A percentile compares a stretch with the other conserved stretches of the same genome.
These are phyloP conservation scores for Sphagnurus paluster DNA, from an alignment of 1,284 basidiomycete species.

Conservation along the genomic window DNA sequence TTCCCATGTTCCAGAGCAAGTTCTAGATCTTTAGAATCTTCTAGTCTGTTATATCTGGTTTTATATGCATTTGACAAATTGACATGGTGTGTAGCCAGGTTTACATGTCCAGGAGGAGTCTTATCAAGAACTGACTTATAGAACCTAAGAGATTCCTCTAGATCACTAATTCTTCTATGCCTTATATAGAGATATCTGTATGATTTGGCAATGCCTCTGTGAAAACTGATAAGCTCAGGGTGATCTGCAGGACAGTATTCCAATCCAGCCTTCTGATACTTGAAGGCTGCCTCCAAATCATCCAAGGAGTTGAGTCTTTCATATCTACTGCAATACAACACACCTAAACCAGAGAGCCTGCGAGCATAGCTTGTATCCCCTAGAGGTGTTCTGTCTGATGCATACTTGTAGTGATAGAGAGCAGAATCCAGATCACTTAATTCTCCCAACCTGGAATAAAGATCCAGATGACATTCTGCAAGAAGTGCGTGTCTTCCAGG, in stretches of 20 bases:
- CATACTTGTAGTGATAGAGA: no score
- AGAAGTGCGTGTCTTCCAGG: no score
- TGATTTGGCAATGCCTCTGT: neutral
- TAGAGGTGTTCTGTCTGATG: no score
- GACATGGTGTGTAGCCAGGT: neutral
- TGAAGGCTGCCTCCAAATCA: neutral
- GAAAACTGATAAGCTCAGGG: neutral
- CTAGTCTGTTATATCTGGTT: slow-evolving; percentile 3
- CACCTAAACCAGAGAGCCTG: neutral
- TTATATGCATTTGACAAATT: neutral
- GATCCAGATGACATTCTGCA: no score
- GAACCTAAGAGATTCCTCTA: no score
- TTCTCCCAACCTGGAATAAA: no score
- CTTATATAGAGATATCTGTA: neutral
- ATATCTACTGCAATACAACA: neutral
- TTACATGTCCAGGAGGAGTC: slow-evolving; percentile 4
- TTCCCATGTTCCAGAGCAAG: slow-evolving; percentile 12
- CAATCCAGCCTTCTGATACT: neutral
- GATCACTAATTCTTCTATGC: neutral
- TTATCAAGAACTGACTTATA: slow-evolving; percentile 4
- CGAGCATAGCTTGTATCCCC: no score
- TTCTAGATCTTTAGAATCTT: slow-evolving; percentile 15
- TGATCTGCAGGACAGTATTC: neutral
- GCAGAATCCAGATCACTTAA: no score
- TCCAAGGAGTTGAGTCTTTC: neutral